Evolutionary conservation across 257 asterid species (phyloP).

Genomic region (Asclepias syriaca): DNA sequence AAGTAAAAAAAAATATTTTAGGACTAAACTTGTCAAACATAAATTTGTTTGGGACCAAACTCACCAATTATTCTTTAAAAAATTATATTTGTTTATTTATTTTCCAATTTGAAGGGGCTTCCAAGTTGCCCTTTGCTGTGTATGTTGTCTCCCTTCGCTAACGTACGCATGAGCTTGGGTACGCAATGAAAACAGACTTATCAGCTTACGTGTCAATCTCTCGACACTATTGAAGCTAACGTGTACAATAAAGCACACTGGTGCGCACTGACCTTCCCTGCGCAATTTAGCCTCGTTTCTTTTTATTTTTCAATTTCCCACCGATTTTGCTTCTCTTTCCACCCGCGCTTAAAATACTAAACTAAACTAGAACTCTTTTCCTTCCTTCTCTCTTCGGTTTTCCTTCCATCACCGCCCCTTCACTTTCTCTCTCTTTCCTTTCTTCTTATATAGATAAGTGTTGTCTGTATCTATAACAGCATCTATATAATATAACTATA

Average conservation of each 20-base stretch:
- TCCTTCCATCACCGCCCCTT: not conserved
- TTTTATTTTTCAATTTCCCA: conserved; percentile 17
- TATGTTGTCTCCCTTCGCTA: not conserved
- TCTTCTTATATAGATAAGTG: not conserved
- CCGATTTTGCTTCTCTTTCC: conserved; percentile 14
- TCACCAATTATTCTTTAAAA: too few species aligned
- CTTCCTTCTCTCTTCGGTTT: conserved; percentile 1
- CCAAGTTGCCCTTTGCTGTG: not conserved
- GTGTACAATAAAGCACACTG: conserved; percentile 3
- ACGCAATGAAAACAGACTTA: not conserved
- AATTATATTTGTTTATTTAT: not conserved
- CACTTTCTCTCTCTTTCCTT: conserved; percentile 4
- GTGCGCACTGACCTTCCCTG: not conserved
- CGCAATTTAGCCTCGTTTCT: conserved; percentile 14
- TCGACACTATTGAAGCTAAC: not conserved
- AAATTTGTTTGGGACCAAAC: too few species aligned
- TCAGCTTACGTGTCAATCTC: conserved; percentile 13
- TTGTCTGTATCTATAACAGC: conserved; percentile 8
- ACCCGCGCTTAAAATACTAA: conserved; percentile 22
- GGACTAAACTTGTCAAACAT: too few species aligned
- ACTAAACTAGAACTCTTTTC: not conserved
- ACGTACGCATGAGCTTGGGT: conserved; percentile 8
- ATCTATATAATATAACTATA: too few species aligned
- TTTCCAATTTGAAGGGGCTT: not conserved
- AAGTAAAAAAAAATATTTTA: too few species aligned